Conservation (phyloP, 495 filamentous ascomycete genomes). For the Neurospora tetraspora region DNA sequence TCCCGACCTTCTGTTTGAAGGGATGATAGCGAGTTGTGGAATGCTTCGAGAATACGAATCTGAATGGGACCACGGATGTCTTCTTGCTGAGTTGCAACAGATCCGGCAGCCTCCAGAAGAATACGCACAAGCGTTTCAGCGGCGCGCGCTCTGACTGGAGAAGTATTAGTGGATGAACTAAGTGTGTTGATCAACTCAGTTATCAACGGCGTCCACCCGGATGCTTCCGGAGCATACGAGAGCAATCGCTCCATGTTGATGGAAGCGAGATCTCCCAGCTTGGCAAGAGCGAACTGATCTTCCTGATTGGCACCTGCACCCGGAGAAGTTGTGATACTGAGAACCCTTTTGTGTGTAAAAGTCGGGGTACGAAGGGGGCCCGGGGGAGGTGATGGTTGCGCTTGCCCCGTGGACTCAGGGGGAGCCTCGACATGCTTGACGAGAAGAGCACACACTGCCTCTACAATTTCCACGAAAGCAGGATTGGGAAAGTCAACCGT, state of each 20-base stretch:
- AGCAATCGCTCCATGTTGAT: constrained; percentile 74
- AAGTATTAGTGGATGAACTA: constrained; percentile 41
- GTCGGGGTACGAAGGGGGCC: constrained; percentile 22
- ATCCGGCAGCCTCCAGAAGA: constrained; percentile 52
- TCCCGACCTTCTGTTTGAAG: constrained; percentile 34
- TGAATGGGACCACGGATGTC: constrained; percentile 50
- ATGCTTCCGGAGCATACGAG: constrained; percentile 47
- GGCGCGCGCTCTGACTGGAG: constrained; percentile 58
- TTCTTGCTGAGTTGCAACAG: constrained; percentile 36
- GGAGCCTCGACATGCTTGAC: constrained; percentile 27
- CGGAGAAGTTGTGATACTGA: constrained; percentile 50
- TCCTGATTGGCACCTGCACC: constrained; percentile 48
- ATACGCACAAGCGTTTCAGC: constrained; percentile 67
- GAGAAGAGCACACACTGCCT: constrained; percentile 60
- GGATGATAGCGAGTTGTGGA: constrained; percentile 46
- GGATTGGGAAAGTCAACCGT: constrained; percentile 77
- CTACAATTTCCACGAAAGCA: constrained; percentile 68
- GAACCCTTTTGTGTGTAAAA: constrained; percentile 43
- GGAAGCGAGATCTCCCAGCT: constrained; percentile 63
- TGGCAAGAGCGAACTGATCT: constrained; percentile 71
- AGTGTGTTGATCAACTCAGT: constrained; percentile 56
- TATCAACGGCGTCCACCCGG: constrained; percentile 67
- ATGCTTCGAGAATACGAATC: constrained; percentile 56
- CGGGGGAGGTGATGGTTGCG: constrained; percentile 25
- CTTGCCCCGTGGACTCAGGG: constrained; percentile 21